Evolutionary conservation across 768 basidiomycete species (phyloP).

Genomic region (Boletus sp.): DNA sequence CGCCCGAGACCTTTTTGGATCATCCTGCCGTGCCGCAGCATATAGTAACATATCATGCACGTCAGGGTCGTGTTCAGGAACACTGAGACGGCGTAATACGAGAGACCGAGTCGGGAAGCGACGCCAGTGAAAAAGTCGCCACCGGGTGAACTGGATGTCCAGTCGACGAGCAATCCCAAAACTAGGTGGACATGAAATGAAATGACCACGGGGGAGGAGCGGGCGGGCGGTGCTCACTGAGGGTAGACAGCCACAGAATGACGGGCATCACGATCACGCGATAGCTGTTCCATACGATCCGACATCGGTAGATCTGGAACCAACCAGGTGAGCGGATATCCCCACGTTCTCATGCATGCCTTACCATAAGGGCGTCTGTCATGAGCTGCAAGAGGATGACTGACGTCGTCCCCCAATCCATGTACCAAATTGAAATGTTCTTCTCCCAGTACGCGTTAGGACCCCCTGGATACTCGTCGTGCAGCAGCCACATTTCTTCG

Average conservation of each 20-base stretch:
- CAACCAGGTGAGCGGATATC: constrained; percentile 1
- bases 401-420: constrained; percentile 25
- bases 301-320: constrained; percentile 41
- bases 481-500: constrained; percentile 37
- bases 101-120: constrained; percentile 9
- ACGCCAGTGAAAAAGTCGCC: constrained; percentile 19
- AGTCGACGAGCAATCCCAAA: constrained; percentile 16
- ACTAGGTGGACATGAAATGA: constrained; percentile 8
- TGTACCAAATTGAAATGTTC: constrained; percentile 27
- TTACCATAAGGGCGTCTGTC: constrained; percentile 32
- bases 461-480: constrained; percentile 36
- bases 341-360: background rate
- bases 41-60: constrained; percentile 22
- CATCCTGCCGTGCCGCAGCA: constrained; percentile 7
- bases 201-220: background rate
- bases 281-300: constrained; percentile 31
- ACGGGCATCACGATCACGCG: constrained; percentile 11
- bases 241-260: constrained; percentile 23
- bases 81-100: constrained; percentile 17
- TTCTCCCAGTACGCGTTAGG: constrained; percentile 29
- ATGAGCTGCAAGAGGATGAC: constrained; percentile 34
- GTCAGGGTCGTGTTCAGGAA: constrained; percentile 20
- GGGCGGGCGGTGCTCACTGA: constrained; percentile 11
- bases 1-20: constrained; percentile 12
- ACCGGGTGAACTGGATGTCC: constrained; percentile 12